These are phyloP conservation scores for Alternaria panax DNA, from an alignment of 2,329 filamentous ascomycete species.

Conservation along the genomic window DNA sequence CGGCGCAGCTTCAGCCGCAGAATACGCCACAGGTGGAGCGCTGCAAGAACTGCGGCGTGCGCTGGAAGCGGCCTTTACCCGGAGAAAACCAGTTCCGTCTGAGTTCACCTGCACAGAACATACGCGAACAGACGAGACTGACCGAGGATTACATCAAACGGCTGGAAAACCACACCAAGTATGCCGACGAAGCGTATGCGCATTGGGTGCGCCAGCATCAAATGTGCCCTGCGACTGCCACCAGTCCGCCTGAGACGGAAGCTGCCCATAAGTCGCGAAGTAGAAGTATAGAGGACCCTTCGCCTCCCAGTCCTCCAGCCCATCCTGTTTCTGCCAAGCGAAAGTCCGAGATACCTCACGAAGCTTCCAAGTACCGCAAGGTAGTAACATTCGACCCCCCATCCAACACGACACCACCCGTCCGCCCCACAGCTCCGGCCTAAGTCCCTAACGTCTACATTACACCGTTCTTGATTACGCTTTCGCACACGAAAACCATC, in stretches of 20 bases:
- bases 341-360: constrained; percentile 25
- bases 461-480: constrained; percentile 4
- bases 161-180: constrained; percentile 24
- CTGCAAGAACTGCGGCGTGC: constrained; percentile 29
- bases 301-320: not conserved
- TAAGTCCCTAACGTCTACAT: constrained; percentile 10
- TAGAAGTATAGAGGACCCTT: constrained; percentile 1
- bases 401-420: constrained; percentile 20
- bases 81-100: constrained; percentile 16
- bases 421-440: constrained; percentile 21
- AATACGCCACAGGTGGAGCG: constrained; percentile 30
- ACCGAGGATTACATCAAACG: constrained; percentile 26
- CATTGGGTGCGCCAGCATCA: constrained; percentile 10
- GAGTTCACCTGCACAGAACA: constrained; percentile 24
- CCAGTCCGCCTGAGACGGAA: constrained; percentile 10
- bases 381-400: constrained; percentile 16
- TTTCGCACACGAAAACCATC: constrained; percentile 10
- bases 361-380: constrained; percentile 25
- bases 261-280: constrained; percentile 12
- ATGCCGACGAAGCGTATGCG: constrained; percentile 27
- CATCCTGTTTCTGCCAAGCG: constrained; percentile 22
- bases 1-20: constrained; percentile 11
- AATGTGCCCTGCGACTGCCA: constrained; percentile 5
- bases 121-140: constrained; percentile 20
- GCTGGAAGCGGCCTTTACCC: constrained; percentile 30